Evolutionary conservation across 2,329 filamentous ascomycete species (phyloP).

Genomic region (Magnaporthales sp.): DNA sequence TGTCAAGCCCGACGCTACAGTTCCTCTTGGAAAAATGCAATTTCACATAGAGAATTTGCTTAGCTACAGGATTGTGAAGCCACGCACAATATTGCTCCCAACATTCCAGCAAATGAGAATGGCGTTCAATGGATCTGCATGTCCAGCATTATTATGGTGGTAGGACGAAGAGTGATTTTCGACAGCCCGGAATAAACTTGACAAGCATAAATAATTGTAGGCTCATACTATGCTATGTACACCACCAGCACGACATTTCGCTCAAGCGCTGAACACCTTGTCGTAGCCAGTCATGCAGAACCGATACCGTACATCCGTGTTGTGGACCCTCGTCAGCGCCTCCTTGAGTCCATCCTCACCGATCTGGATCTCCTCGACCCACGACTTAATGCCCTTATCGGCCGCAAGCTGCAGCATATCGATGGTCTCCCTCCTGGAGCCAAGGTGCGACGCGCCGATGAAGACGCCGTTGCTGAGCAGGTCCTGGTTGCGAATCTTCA

Average conservation of each 20-base stretch:
- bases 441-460: constrained; percentile 61
- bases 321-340: constrained; percentile 60
- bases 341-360: constrained; percentile 60
- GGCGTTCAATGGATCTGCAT: background rate
- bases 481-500: constrained; percentile 45
- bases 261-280: constrained; percentile 47
- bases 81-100: background rate
- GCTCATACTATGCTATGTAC: background rate
- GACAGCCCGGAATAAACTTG: background rate
- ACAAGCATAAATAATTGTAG: background rate
- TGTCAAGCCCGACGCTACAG: no score
- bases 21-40: no score
- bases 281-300: constrained; percentile 67
- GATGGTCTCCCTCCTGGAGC: constrained; percentile 60
- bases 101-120: background rate
- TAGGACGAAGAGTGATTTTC: background rate
- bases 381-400: constrained; percentile 59
- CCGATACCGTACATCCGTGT: constrained; percentile 65
- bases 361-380: constrained; percentile 68
- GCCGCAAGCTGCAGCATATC: constrained; percentile 65
- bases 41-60: no score
- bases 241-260: background rate
- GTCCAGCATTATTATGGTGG: background rate
- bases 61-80: background rate
- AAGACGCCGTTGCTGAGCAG: constrained; percentile 21